Conservation (phyloP, 345 rosid genomes). For the Hibiscus mutabilis region DNA sequence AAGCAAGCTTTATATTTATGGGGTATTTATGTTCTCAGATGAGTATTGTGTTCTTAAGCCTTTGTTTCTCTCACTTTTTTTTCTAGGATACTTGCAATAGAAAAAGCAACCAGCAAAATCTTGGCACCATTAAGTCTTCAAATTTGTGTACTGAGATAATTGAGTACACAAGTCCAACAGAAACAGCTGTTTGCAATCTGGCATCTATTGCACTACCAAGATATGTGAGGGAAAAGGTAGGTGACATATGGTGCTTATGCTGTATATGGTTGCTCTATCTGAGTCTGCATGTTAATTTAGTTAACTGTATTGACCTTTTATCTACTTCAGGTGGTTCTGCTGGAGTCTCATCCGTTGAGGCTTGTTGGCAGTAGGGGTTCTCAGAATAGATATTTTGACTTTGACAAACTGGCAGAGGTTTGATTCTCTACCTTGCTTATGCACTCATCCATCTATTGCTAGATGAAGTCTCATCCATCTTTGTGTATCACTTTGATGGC, state of each 20-base stretch:
- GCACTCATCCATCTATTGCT: background rate
- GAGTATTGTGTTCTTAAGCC: background rate
- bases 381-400: slow-evolving; percentile 72
- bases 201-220: slow-evolving; percentile 93
- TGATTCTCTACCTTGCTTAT: slow-evolving; percentile 11
- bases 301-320: background rate
- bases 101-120: slow-evolving; percentile 91
- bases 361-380: slow-evolving; percentile 78
- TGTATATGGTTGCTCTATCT: background rate
- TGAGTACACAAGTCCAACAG: slow-evolving; percentile 84
- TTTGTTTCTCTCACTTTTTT: slow-evolving; percentile 2
- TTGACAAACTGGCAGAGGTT: slow-evolving; percentile 88
- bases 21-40: background rate
- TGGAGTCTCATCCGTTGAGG: slow-evolving; percentile 72
- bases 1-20: background rate
- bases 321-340: slow-evolving; percentile 45
- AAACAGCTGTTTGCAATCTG: slow-evolving; percentile 94
- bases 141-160: slow-evolving; percentile 90
- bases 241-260: background rate
- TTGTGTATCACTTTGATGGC: background rate
- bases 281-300: background rate
- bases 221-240: slow-evolving; percentile 73
- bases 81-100: slow-evolving; percentile 79
- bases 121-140: slow-evolving; percentile 90
- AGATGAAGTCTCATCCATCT: background rate